Evolutionary conservation across 495 filamentous ascomycete genomes (phyloP).

Genomic region (Acidomyces sp.): DNA sequence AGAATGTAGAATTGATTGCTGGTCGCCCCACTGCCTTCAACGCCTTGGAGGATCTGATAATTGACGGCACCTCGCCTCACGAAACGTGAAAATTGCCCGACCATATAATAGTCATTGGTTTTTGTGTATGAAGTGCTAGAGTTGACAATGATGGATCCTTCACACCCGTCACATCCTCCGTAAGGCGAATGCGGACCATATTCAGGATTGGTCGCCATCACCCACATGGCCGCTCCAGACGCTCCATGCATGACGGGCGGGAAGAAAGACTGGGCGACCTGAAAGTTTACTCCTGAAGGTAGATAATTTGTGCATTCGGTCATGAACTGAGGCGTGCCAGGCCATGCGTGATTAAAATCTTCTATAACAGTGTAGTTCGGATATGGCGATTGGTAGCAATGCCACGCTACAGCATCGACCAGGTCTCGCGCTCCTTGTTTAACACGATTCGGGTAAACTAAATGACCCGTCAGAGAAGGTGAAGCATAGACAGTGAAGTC

Average conservation of each 20-base stretch:
- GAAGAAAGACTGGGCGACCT: slow-evolving; percentile 32
- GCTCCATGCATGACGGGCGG: slow-evolving; percentile 43
- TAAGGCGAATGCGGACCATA: slow-evolving; percentile 40
- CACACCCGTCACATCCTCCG: slow-evolving; percentile 38
- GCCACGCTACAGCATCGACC: slow-evolving; percentile 40
- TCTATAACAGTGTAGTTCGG: slow-evolving; percentile 40
- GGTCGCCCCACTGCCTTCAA: slow-evolving; percentile 4
- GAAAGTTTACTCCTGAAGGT: slow-evolving; percentile 35
- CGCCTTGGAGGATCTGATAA: slow-evolving; percentile 10
- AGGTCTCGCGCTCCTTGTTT: slow-evolving; percentile 32
- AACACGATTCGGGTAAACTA: slow-evolving; percentile 37
- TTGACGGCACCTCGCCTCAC: slow-evolving; percentile 37
- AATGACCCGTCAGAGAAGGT: background rate
- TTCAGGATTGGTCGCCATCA: slow-evolving; percentile 37
- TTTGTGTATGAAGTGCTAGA: slow-evolving; percentile 30
- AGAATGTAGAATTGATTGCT: slow-evolving; percentile 12
- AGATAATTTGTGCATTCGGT: slow-evolving; percentile 45
- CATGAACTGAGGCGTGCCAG: slow-evolving; percentile 40
- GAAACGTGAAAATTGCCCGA: slow-evolving; percentile 45
- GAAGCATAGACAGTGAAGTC: slow-evolving; percentile 23
- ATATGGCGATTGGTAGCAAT: slow-evolving; percentile 37
- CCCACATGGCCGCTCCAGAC: slow-evolving; percentile 40
- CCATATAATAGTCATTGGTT: slow-evolving; percentile 42
- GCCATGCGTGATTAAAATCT: slow-evolving; percentile 36
- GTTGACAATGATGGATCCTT: slow-evolving; percentile 38